Conservation (phyloP, 805 yeast species). For the Candida ovalis region DNA sequence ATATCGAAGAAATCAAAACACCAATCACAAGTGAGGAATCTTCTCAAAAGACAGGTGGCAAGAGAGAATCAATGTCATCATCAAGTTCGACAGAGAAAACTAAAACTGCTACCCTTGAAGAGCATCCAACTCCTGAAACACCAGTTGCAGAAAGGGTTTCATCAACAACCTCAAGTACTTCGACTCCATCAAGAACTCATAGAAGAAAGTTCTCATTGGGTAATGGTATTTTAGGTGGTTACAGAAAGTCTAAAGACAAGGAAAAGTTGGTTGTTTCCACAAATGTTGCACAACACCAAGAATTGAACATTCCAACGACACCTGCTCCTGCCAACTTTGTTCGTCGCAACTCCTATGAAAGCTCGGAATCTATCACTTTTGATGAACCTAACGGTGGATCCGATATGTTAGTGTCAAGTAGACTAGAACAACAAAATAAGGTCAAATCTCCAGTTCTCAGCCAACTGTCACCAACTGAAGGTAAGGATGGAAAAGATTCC, state of each 20-base stretch:
- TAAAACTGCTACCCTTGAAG: conserved; percentile 8
- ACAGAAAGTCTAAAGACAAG: conserved; percentile 46
- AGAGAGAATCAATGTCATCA: conserved; percentile 20
- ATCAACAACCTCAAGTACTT: conserved; percentile 25
- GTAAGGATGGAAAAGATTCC: conserved; percentile 1
- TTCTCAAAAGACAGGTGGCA: conserved; percentile 14
- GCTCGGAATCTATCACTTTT: conserved; percentile 61
- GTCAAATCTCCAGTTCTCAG: conserved; percentile 15
- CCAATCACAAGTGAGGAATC: conserved; percentile 20
- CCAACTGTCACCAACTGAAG: conserved; percentile 1
- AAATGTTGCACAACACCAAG: conserved; percentile 32
- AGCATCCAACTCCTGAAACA: conserved; percentile 12
- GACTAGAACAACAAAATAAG: conserved; percentile 46
- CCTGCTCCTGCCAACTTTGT: conserved; percentile 37
- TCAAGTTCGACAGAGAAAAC: conserved; percentile 15
- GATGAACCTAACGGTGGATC: conserved; percentile 45
- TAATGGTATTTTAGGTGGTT: conserved; percentile 46
- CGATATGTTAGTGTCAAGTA: conserved; percentile 59
- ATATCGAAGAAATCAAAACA: conserved; percentile 11
- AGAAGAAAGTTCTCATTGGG: conserved; percentile 65
- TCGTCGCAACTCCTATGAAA: conserved; percentile 37
- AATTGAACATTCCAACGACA: conserved; percentile 38
- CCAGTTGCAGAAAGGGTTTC: conserved; percentile 16
- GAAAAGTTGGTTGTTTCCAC: conserved; percentile 31
- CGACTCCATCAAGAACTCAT: conserved; percentile 36